Conservation (phyloP, 306 rosid species). For the Glycyrrhiza uralensis region DNA sequence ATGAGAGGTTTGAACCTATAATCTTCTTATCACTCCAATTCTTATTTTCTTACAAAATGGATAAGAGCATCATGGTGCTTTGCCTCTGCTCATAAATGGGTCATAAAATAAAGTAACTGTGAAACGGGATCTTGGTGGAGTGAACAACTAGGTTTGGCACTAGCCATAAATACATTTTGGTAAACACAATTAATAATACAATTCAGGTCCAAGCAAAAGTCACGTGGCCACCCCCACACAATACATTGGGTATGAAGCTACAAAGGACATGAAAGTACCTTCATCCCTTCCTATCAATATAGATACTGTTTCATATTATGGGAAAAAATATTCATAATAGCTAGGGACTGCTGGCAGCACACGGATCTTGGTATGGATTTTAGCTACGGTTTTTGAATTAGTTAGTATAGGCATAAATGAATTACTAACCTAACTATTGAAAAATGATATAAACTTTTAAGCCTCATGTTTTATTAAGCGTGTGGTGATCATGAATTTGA, state of each 20-base stretch:
- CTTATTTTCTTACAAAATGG: background rate
- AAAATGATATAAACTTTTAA: background rate
- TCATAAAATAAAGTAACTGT: background rate
- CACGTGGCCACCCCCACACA: background rate
- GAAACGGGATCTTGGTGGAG: background rate
- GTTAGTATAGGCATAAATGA: background rate
- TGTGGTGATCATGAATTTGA: no score
- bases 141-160: no score
- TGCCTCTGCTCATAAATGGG: background rate
- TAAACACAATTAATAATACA: background rate
- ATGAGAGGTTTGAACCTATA: no score
- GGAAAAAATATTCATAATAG: background rate
- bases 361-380: background rate
- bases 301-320: background rate
- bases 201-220: background rate
- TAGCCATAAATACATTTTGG: background rate
- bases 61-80: background rate
- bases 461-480: no score
- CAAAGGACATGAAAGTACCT: background rate
- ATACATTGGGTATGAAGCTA: background rate
- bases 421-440: background rate
- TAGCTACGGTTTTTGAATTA: background rate
- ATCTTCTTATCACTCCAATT: no score
- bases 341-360: background rate
- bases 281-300: conserved; percentile 2